A percentile compares a stretch with the other conserved stretches of the same genome.
These are phyloP conservation scores for Rhynchosporium graminicola DNA, from an alignment of 2,329 filamentous ascomycete species.

Conservation along the genomic window DNA sequence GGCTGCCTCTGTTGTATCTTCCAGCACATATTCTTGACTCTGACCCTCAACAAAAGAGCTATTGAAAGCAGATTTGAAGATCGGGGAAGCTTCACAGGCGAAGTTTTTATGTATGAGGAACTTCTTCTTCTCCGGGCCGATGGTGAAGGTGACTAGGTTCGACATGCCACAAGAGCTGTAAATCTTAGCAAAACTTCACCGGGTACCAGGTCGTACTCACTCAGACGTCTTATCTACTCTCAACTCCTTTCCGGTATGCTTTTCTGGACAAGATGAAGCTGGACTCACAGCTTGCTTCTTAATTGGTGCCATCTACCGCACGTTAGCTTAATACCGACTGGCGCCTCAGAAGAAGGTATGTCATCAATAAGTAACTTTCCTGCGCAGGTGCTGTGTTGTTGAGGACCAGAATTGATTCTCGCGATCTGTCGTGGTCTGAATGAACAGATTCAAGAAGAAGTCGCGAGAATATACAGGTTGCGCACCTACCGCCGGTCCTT, in stretches of 20 bases:
- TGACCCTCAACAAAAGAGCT: conserved; percentile 18
- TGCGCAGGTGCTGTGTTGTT: background rate
- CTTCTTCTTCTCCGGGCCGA: background rate
- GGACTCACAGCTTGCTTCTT: background rate
- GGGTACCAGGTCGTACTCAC: background rate
- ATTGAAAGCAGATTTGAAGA: conserved; percentile 20
- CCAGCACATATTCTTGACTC: conserved; percentile 13
- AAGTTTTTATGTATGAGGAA: conserved; percentile 41
- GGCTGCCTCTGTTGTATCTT: background rate
- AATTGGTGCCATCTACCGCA: background rate
- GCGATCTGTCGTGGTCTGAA: background rate
- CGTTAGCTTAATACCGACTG: background rate
- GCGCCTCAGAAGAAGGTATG: background rate
- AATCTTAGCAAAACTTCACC: background rate
- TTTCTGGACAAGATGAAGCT: background rate
- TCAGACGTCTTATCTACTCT: background rate
- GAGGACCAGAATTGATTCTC: background rate
- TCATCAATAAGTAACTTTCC: background rate
- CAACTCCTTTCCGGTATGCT: background rate
- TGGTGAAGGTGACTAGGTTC: conserved; percentile 20
- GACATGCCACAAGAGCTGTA: background rate
- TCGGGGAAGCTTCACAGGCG: conserved; percentile 44
- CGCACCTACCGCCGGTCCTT: too few species aligned
- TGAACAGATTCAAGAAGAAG: too few species aligned
- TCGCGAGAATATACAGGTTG: too few species aligned